Conservation (phyloP, 257 asterid species). For the Penstemon davidsonii region DNA sequence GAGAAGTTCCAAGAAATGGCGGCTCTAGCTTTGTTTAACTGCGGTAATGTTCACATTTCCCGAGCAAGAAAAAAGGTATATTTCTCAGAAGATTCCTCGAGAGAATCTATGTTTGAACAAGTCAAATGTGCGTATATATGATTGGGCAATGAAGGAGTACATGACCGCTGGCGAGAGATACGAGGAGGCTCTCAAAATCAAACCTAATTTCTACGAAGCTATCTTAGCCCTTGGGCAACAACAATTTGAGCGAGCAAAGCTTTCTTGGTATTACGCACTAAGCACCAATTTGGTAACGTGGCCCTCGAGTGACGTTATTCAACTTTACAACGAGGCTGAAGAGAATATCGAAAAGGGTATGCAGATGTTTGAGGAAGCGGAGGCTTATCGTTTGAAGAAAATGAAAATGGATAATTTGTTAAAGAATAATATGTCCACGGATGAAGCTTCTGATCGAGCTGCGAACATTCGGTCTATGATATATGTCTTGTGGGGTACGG, state of each 20-base stretch:
- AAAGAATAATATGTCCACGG: slow-evolving; percentile 42
- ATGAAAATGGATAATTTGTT: slow-evolving; percentile 48
- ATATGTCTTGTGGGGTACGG: slow-evolving; percentile 75
- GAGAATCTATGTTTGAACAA: slow-evolving; percentile 47
- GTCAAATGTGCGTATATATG: slow-evolving; percentile 54
- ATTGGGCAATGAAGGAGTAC: slow-evolving; percentile 72
- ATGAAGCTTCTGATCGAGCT: slow-evolving; percentile 70
- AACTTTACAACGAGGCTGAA: slow-evolving; percentile 75
- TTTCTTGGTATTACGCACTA: slow-evolving; percentile 70
- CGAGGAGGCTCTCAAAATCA: slow-evolving; percentile 64
- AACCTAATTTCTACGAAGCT: slow-evolving; percentile 71
- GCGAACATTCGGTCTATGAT: slow-evolving; percentile 64
- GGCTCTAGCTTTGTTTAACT: slow-evolving; percentile 83
- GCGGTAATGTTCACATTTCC: slow-evolving; percentile 84
- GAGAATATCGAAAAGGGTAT: slow-evolving; percentile 77
- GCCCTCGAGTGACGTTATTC: slow-evolving; percentile 58
- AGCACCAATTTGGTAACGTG: slow-evolving; percentile 61
- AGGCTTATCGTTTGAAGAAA: slow-evolving; percentile 48
- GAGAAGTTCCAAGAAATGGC: slow-evolving; percentile 85
- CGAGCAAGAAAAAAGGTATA: slow-evolving; percentile 67
- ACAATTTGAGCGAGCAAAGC: slow-evolving; percentile 83
- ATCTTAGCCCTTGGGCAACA: slow-evolving; percentile 74
- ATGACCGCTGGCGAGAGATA: slow-evolving; percentile 62
- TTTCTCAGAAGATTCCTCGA: slow-evolving; percentile 55
- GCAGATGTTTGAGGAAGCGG: slow-evolving; percentile 77